Evolutionary conservation across 805 yeast genomes (phyloP).

Genomic region (Myxozyma udenii): DNA sequence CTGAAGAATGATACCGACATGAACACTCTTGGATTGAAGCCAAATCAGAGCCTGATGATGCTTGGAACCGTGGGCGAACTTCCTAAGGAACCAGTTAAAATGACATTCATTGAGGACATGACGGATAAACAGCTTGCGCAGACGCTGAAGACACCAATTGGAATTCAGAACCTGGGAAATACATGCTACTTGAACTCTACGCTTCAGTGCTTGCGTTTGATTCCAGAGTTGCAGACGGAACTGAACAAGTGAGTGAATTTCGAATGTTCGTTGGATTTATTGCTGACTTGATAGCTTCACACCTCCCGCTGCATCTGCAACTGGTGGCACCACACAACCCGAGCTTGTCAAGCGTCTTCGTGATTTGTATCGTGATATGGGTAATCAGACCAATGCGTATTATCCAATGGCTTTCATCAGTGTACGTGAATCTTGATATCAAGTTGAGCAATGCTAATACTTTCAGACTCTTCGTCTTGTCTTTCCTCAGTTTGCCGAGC

Average conservation of each 20-base stretch:
- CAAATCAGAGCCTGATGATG: conserved; percentile 73
- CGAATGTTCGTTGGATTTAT: background rate
- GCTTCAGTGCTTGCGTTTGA: conserved; percentile 52
- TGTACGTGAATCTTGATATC: background rate
- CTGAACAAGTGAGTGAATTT: conserved; percentile 36
- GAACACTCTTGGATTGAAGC: conserved; percentile 53
- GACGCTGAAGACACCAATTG: conserved; percentile 50
- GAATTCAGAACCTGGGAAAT: conserved; percentile 67
- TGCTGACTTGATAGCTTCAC: background rate
- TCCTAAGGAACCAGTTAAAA: conserved; percentile 50
- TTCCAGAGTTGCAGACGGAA: conserved; percentile 49
- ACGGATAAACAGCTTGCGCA: conserved; percentile 44
- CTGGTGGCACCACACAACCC: too few species aligned
- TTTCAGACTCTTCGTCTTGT: conserved; percentile 46
- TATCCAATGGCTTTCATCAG: conserved; percentile 66
- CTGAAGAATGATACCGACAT: conserved; percentile 66
- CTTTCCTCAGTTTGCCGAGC: conserved; percentile 89
- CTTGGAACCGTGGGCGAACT: conserved; percentile 83
- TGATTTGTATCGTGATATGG: conserved; percentile 36
- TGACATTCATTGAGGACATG: conserved; percentile 68
- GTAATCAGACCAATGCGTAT: conserved; percentile 44
- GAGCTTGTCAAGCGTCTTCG: conserved; percentile 38
- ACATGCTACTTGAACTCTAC: conserved; percentile 76
- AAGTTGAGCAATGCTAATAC: background rate
- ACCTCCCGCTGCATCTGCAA: conserved; percentile 1